Conservation (phyloP, 2,329 filamentous ascomycete genomes). For the Venturia effusa region DNA sequence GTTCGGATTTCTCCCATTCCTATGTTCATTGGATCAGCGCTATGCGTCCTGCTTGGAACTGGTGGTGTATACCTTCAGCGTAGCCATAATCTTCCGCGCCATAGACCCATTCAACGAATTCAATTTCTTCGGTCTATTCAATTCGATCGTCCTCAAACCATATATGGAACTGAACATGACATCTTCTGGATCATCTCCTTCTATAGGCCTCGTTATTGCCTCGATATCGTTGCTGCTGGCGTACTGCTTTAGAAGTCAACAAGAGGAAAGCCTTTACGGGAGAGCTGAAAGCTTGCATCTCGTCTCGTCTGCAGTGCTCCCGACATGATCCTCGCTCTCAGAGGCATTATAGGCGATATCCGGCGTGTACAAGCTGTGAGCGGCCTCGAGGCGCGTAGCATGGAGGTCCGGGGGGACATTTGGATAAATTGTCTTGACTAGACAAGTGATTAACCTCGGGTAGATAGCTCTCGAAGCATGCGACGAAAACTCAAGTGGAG, state of each 20-base stretch:
- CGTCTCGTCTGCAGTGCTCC: not conserved
- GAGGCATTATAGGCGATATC: conserved; percentile 51
- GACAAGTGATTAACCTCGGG: conserved; percentile 29
- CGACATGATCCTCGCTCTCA: conserved; percentile 63
- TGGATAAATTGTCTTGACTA: not conserved
- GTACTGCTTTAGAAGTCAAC: conserved; percentile 21
- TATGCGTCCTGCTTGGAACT: not conserved
- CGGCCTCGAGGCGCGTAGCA: conserved; percentile 29
- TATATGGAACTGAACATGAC: conserved; percentile 85
- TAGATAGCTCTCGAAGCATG: conserved; percentile 17
- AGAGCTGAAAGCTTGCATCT: not conserved
- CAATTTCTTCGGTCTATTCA: conserved; percentile 85
- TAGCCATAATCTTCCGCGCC: conserved; percentile 85
- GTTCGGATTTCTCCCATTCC: conserved; percentile 90
- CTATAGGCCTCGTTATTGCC: conserved; percentile 40
- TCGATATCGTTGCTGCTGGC: conserved; percentile 14
- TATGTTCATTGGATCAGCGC: conserved; percentile 15
- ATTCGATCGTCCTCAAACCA: conserved; percentile 81
- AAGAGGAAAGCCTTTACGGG: not conserved
- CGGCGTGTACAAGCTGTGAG: conserved; percentile 27
- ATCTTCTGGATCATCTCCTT: conserved; percentile 71
- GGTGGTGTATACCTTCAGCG: conserved; percentile 46
- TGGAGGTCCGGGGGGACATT: conserved; percentile 35
- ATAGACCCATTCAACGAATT: conserved; percentile 92
- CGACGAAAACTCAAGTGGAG: not conserved